Percentiles rank a stretch among this genome's conserved stretches.
Conservation (phyloP, 1,139 yeast genomes). For the Eremothecium sinecaudum region DNA sequence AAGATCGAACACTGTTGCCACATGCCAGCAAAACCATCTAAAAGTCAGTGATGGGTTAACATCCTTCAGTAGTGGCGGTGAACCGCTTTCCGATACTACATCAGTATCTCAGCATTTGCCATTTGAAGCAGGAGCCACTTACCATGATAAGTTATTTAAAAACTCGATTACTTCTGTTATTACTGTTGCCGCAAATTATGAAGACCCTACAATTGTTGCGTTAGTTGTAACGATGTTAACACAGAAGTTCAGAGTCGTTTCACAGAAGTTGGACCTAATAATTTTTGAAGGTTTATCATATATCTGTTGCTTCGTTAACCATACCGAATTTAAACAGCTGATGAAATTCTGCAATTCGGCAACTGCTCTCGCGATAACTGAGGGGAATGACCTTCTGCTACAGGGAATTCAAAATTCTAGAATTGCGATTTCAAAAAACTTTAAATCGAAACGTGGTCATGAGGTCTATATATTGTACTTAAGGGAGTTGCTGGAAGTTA, state of each 20-base stretch:
- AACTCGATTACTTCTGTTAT: constrained; percentile 68
- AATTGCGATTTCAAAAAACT: constrained; percentile 42
- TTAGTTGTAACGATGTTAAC: constrained; percentile 73
- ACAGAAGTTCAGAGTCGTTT: constrained; percentile 56
- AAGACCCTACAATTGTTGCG: constrained; percentile 69
- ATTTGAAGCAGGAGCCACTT: constrained; percentile 7
- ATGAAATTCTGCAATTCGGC: constrained; percentile 38
- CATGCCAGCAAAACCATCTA: constrained; percentile 18
- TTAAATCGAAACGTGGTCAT: constrained; percentile 32
- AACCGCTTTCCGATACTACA: constrained; percentile 2
- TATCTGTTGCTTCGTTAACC: constrained; percentile 45
- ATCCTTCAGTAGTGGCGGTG: constrained; percentile 1
- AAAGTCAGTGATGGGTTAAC: constrained; percentile 5
- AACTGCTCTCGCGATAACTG: constrained; percentile 32
- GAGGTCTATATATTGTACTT: constrained; percentile 53
- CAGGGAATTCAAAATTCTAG: constrained; percentile 41
- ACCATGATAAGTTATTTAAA: constrained; percentile 31
- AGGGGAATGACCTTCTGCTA: constrained; percentile 31
- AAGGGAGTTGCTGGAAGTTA: constrained; percentile 54
- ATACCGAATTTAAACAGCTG: constrained; percentile 43
- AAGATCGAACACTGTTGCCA: constrained; percentile 17
- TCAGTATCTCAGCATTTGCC: constrained; percentile 9
- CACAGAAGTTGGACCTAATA: constrained; percentile 34
- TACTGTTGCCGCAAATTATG: constrained; percentile 58
- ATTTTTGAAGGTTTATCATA: constrained; percentile 44